Conservation (phyloP, 345 rosid genomes). For the Murraya koenigii region DNA sequence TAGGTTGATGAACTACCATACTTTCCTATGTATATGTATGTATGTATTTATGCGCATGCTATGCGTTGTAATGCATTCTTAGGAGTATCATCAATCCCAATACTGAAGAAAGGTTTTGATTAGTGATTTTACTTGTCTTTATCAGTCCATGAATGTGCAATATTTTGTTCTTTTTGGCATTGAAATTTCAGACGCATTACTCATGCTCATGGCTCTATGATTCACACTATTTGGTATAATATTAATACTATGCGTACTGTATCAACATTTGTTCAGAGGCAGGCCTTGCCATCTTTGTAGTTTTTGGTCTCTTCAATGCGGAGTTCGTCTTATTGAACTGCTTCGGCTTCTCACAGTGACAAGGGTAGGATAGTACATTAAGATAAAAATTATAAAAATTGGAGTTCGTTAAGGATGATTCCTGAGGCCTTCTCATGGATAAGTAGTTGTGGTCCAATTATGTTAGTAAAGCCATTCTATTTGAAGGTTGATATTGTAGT, state of each 20-base stretch:
- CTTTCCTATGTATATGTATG: neutral
- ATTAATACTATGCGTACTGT: neutral
- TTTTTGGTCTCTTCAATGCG: neutral
- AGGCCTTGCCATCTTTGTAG: neutral
- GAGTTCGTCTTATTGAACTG: no score
- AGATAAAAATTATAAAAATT: neutral
- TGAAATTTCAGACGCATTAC: neutral
- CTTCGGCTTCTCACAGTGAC: neutral
- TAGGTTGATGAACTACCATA: constrained; percentile 3
- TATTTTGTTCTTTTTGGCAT: neutral
- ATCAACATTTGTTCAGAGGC: neutral
- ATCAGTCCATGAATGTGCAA: neutral
- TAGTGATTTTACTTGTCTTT: neutral
- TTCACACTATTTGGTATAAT: neutral
- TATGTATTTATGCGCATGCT: neutral
- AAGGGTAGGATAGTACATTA: neutral
- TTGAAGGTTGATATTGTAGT: no score
- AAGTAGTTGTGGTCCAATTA: neutral
- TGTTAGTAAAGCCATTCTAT: no score
- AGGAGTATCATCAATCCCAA: neutral
- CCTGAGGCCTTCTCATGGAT: neutral
- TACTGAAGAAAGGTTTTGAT: neutral
- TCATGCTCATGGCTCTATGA: neutral
- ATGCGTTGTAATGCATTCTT: neutral
- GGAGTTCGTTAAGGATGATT: neutral